Evolutionary conservation across 108 stramenopile species (phyloP).

Genomic region (Conticribra weissflogii): DNA sequence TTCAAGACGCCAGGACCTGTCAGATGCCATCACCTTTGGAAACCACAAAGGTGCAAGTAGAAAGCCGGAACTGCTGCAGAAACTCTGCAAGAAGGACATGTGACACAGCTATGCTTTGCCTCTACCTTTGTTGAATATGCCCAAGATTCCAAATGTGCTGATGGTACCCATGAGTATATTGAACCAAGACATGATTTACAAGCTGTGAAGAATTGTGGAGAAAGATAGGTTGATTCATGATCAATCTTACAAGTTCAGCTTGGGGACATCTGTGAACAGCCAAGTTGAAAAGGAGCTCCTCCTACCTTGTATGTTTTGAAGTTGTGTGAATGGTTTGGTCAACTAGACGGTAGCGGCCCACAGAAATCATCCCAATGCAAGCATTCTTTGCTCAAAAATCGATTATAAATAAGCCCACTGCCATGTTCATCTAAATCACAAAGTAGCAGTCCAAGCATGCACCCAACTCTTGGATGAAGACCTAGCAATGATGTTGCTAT

Average conservation of each 20-base stretch:
- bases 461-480: neutral
- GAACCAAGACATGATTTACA: neutral
- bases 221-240: neutral
- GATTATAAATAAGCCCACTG: slow-evolving; percentile 1
- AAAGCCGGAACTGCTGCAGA: neutral
- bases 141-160: neutral
- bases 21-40: neutral
- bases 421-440: neutral
- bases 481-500: neutral
- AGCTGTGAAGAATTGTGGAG: neutral
- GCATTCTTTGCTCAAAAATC: neutral
- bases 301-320: neutral
- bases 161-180: slow-evolving; percentile 2
- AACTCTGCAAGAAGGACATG: neutral
- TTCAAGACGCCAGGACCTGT: neutral
- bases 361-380: neutral
- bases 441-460: slow-evolving; percentile 3
- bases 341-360: neutral
- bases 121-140: neutral
- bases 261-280: neutral
- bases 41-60: neutral
- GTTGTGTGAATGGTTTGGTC: neutral
- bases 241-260: neutral
- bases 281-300: neutral
- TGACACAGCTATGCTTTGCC: neutral